Evolutionary conservation across 225 moss, liverwort and hornwort species (phyloP).

Genomic region (Asterella californica): DNA sequence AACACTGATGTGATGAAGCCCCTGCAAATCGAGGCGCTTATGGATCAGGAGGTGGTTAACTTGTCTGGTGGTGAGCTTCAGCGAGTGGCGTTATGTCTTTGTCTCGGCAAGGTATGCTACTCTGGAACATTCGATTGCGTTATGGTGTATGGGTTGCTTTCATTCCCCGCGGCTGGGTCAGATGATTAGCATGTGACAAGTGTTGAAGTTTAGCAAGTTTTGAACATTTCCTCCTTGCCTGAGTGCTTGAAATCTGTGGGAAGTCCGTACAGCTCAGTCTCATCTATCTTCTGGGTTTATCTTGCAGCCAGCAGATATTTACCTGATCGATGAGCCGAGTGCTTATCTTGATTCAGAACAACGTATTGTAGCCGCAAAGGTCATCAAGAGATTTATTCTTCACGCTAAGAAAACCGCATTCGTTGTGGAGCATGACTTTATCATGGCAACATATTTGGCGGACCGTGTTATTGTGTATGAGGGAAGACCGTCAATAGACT

Average conservation of each 20-base stretch:
- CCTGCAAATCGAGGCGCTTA: constrained; percentile 76
- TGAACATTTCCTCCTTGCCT: not conserved
- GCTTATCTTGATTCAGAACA: constrained; percentile 97
- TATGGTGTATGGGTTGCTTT: not conserved
- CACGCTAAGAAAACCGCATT: constrained; percentile 98
- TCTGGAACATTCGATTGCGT: not conserved
- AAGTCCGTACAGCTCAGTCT: not conserved
- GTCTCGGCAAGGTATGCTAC: constrained; percentile 82
- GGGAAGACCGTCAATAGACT: constrained; percentile 86
- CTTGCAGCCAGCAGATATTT: constrained; percentile 91
- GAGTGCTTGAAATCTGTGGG: not conserved
- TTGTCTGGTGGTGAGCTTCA: constrained; percentile 96
- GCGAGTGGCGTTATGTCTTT: constrained; percentile 85
- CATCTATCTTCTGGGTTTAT: not conserved
- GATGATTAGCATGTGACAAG: not conserved
- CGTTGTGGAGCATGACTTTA: constrained; percentile 98
- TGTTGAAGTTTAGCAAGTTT: no score
- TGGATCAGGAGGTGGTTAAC: constrained; percentile 90
- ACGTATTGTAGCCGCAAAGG: constrained; percentile 96
- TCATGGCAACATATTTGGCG: constrained; percentile 97
- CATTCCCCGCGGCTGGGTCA: not conserved
- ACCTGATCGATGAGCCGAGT: constrained; percentile 95
- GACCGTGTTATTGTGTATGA: constrained; percentile 96
- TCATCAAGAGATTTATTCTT: constrained; percentile 89
- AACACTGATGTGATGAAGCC: constrained; percentile 97